Conservation (phyloP, 129 eudicot genomes). For the Rutidosis leptorrhynchoides region DNA sequence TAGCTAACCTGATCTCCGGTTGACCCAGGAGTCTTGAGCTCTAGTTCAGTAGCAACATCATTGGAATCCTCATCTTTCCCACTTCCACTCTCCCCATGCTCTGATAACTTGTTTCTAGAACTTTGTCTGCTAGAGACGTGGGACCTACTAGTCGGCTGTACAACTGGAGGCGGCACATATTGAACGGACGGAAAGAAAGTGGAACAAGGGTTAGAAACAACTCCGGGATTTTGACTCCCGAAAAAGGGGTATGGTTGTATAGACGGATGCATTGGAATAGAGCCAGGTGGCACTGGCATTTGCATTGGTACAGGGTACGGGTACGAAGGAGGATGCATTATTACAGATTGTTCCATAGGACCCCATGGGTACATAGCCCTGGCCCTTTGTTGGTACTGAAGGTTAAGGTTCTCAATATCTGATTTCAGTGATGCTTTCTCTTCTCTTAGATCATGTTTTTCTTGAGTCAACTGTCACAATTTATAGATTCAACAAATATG, state of each 20-base stretch:
- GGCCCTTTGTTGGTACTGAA: conserved; percentile 69
- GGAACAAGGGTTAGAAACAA: conserved; percentile 64
- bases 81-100: conserved; percentile 47
- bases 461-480: conserved; percentile 72
- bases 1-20: conserved; percentile 63
- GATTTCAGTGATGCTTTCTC: conserved; percentile 81
- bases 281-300: conserved; percentile 49
- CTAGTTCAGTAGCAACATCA: conserved; percentile 79
- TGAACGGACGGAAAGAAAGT: conserved; percentile 66
- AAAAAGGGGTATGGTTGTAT: conserved; percentile 78
- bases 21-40: conserved; percentile 87
- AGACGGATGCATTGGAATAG: conserved; percentile 79
- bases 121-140: conserved; percentile 55
- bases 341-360: conserved; percentile 77
- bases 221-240: conserved; percentile 65
- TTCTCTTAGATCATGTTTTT: conserved; percentile 89
- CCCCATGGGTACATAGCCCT: conserved; percentile 82
- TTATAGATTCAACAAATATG: not conserved
- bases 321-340: conserved; percentile 85
- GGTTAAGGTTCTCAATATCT: conserved; percentile 75
- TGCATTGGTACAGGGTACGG: conserved; percentile 82
- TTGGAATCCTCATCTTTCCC: conserved; percentile 61
- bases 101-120: conserved; percentile 50
- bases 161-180: conserved; percentile 49
- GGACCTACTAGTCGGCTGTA: conserved; percentile 51